These are phyloP conservation scores for Stemphylium lycopersici DNA, from an alignment of 2,329 filamentous ascomycete genomes.

Conservation along the genomic window DNA sequence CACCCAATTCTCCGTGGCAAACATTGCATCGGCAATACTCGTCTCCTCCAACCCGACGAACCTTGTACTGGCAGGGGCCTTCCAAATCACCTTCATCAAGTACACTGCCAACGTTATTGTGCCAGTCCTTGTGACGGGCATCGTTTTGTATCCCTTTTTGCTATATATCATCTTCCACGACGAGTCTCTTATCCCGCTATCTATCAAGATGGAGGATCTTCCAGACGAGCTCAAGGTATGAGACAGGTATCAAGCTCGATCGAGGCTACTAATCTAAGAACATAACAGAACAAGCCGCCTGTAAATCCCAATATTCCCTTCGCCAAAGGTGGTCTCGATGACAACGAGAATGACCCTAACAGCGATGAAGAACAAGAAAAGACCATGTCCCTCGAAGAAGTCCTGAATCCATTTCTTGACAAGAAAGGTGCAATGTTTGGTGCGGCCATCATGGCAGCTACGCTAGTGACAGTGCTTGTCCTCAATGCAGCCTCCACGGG, in stretches of 20 bases:
- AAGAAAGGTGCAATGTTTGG: constrained; percentile 69
- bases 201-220: constrained; percentile 72
- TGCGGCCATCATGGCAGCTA: constrained; percentile 68
- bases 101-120: constrained; percentile 82
- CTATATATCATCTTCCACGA: constrained; percentile 72
- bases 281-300: constrained; percentile 55
- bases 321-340: constrained; percentile 61
- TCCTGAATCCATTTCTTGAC: constrained; percentile 77
- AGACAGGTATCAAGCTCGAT: neutral
- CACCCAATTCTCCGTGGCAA: constrained; percentile 73
- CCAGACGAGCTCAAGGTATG: constrained; percentile 59
- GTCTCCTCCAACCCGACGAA: constrained; percentile 82
- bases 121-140: constrained; percentile 70
- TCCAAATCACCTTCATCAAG: constrained; percentile 72
- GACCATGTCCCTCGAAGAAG: constrained; percentile 69
- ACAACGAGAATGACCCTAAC: constrained; percentile 55
- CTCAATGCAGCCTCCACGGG: constrained; percentile 66
- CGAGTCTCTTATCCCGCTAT: constrained; percentile 66
- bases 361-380: constrained; percentile 58
- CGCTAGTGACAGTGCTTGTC: constrained; percentile 68
- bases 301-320: constrained; percentile 76
- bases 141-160: constrained; percentile 72
- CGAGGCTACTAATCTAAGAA: neutral
- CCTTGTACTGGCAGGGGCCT: constrained; percentile 74
- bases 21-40: constrained; percentile 75